phyloP scores from a whole-genome alignment of 2,329 filamentous ascomycete species.

The Alternaria alternata region DNA sequence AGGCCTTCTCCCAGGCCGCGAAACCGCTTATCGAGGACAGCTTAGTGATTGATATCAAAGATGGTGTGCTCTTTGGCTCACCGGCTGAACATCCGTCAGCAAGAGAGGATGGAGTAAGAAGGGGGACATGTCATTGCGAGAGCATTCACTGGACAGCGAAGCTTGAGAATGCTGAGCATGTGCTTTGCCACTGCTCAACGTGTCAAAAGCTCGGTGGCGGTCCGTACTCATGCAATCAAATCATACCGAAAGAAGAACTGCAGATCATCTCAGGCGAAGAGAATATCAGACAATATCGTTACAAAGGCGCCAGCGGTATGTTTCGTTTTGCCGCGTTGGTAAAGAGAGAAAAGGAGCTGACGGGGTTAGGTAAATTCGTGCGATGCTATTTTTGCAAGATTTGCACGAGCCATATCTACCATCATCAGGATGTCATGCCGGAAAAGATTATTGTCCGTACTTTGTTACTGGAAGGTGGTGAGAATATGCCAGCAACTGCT shows the following conservation, averaged over 20 bases:
- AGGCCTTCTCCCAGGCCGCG: conserved; percentile 38
- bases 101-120: conserved; percentile 19
- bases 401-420: conserved; percentile 53
- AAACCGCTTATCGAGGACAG: conserved; percentile 43
- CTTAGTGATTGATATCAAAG: conserved; percentile 45
- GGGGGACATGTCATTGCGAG: conserved; percentile 46
- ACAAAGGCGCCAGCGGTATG: conserved; percentile 17
- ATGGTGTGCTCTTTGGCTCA: conserved; percentile 44
- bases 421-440: conserved; percentile 52
- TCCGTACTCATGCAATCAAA: conserved; percentile 49
- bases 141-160: conserved; percentile 34
- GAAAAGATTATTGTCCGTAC: conserved; percentile 53
- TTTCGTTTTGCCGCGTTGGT: neutral
- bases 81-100: conserved; percentile 29
- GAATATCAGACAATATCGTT: conserved; percentile 36
- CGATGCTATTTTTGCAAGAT: conserved; percentile 50
- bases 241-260: conserved; percentile 41
- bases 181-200: conserved; percentile 49
- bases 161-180: conserved; percentile 40
- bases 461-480: conserved; percentile 48
- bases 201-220: conserved; percentile 49
- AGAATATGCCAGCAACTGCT: conserved; percentile 43
- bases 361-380: conserved; percentile 39
- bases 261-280: conserved; percentile 35
- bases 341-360: conserved; percentile 30